Base-by-base conservation (phyloP, 768 basidiomycete genomes). In the Auricularia sp. region DNA sequence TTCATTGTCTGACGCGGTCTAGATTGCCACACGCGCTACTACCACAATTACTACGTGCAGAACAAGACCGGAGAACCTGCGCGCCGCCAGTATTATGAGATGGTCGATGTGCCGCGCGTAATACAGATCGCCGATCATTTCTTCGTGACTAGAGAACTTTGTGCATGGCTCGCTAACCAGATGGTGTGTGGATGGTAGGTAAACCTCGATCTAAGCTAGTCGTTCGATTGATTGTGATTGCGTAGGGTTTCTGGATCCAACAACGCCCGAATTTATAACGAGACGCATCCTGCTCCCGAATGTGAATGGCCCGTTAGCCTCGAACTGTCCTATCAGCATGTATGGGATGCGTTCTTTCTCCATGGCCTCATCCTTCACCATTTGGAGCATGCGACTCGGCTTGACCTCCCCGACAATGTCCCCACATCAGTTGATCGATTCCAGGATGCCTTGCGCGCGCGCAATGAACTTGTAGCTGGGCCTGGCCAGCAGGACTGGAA, bases 181-280 rank as follows among this genome's bases (percentile, higher is more conserved):
- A 68, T 70, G 29, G 63, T 68, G n/a, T 61, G 64, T 3, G 51
- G 64, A 0, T 61, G 66, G 70, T 70, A 47, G 64, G 23, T 23
- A 23, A 23, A 23, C 23, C 23, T 23, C 23, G 68, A 34, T 63
- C 12, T 61, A 61, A n/a, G 34, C 44, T 0, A 51, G 61, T 1
- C 47, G 6, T 33, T 62, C 21, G 8, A 5, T 44, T 21, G 21
- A 51, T 21, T 10, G 5, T 51, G 16, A 18, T 61, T 61, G 21
- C 51, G 23, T 42, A 68, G 72, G 70, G 68, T 67, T 3, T 76
- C 74, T 1, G 72, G 68, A 18, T 69, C 71, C 1, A 74, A 74
- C 62, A 72, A 71, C 44, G 75, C 73, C 0, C 65, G 70, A 1
- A 73, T 73, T 14, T 75, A 75, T 62, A 73, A 74, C 61, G 54